These are phyloP conservation scores for Ustulina deusta DNA, from an alignment of 2,329 filamentous ascomycete species.

Conservation along the genomic window DNA sequence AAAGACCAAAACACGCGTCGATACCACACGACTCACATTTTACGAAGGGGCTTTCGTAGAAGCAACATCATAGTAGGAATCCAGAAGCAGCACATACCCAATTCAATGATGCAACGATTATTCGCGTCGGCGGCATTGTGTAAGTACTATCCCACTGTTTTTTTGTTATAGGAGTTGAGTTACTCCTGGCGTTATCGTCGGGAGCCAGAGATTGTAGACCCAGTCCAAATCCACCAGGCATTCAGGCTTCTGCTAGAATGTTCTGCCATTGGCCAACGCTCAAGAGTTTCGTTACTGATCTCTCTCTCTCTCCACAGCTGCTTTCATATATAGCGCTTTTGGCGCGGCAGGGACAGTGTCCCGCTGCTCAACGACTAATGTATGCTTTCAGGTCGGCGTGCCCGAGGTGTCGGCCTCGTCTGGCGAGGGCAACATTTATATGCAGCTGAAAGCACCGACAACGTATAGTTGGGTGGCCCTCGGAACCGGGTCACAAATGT, in stretches of 20 bases:
- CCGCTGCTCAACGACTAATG: conserved; percentile 57
- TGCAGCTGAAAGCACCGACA: conserved; percentile 69
- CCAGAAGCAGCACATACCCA: background rate
- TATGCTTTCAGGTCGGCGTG: conserved; percentile 69
- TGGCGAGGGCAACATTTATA: conserved; percentile 67
- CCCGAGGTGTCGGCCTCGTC: conserved; percentile 62
- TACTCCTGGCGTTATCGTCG: background rate
- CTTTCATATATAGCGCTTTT: conserved; percentile 39
- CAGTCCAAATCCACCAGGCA: too few species aligned
- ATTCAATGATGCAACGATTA: conserved; percentile 28
- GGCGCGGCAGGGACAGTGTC: conserved; percentile 49
- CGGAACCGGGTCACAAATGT: conserved; percentile 68
- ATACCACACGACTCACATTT: background rate
- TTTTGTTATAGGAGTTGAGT: background rate
- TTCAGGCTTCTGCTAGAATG: too few species aligned
- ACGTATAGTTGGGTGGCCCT: conserved; percentile 68
- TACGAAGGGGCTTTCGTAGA: background rate
- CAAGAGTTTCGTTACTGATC: conserved; percentile 8
- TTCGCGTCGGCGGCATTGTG: conserved; percentile 33
- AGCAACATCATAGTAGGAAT: background rate
- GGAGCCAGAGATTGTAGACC: background rate
- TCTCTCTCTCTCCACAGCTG: conserved; percentile 35
- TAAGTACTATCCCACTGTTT: conserved; percentile 24
- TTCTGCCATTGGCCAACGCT: background rate
- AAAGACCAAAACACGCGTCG: conserved; percentile 12